Conservation (phyloP, 192 early-diverging fungal genomes). For the Coemansia asiatica region DNA sequence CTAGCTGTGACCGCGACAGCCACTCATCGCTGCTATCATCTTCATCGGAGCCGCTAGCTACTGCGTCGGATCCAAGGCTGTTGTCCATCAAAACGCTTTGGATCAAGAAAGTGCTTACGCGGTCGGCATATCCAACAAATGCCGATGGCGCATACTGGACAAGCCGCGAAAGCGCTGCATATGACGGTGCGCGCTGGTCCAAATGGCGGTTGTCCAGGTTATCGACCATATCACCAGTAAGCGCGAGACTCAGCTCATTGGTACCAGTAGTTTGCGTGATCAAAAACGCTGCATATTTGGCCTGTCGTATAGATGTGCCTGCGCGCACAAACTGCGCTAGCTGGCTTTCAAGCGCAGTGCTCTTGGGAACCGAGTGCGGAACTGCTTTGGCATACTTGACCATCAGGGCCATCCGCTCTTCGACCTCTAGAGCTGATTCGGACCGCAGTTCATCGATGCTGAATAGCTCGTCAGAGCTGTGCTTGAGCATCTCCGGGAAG, state of each 20-base stretch:
- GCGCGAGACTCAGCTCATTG: constrained; percentile 46
- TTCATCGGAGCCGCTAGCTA: neutral
- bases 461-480: constrained; percentile 37
- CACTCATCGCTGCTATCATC: constrained; percentile 57
- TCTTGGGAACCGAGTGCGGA: constrained; percentile 54
- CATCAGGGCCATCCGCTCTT: constrained; percentile 55
- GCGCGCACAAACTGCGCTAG: constrained; percentile 54
- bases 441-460: constrained; percentile 28
- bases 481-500: constrained; percentile 46
- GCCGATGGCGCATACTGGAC: constrained; percentile 58
- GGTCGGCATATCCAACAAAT: constrained; percentile 58
- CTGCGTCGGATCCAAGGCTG: neutral
- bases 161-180: constrained; percentile 64
- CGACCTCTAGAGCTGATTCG: constrained; percentile 7
- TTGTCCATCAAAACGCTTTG: constrained; percentile 46
- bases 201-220: constrained; percentile 28
- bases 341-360: constrained; percentile 34
- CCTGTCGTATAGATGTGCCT: constrained; percentile 61
- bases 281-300: constrained; percentile 71
- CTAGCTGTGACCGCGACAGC: constrained; percentile 63
- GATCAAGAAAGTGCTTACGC: constrained; percentile 61
- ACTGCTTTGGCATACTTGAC: constrained; percentile 71
- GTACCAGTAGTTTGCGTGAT: constrained; percentile 61
- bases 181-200: constrained; percentile 34
- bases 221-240: constrained; percentile 56